These are phyloP conservation scores for Diaporthe eres DNA, from an alignment of 2,329 filamentous ascomycete genomes.

Conservation along the genomic window DNA sequence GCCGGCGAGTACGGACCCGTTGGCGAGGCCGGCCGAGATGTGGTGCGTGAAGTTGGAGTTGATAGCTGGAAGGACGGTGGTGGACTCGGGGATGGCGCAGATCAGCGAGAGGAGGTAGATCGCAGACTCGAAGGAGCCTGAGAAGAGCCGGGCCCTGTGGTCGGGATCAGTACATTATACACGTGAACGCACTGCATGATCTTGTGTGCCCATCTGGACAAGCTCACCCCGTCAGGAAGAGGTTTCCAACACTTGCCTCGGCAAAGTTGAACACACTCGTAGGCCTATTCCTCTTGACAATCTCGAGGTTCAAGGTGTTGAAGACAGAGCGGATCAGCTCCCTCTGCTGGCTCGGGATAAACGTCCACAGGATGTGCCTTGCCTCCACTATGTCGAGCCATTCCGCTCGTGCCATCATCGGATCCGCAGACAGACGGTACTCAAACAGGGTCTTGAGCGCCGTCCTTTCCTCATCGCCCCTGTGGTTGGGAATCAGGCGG, in stretches of 20 bases:
- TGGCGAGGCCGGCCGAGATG: constrained; percentile 84
- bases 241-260: constrained; percentile 81
- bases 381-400: constrained; percentile 94
- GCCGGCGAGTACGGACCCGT: constrained; percentile 85
- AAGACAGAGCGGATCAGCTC: constrained; percentile 84
- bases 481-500: constrained; percentile 83
- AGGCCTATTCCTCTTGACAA: constrained; percentile 81
- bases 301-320: constrained; percentile 83
- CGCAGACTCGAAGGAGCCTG: constrained; percentile 91
- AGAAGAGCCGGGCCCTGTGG: constrained; percentile 81
- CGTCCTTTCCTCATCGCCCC: constrained; percentile 73
- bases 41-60: constrained; percentile 97
- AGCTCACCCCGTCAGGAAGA: constrained; percentile 80
- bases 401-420: constrained; percentile 76
- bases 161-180: not conserved
- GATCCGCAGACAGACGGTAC: constrained; percentile 79
- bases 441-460: constrained; percentile 91
- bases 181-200: not conserved
- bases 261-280: constrained; percentile 84
- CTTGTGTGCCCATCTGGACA: not conserved
- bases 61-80: constrained; percentile 88
- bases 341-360: constrained; percentile 78
- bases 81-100: constrained; percentile 82
- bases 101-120: constrained; percentile 92
- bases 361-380: constrained; percentile 81